Conservation (phyloP, 768 basidiomycete species). For the Lactifluus rugatus region DNA sequence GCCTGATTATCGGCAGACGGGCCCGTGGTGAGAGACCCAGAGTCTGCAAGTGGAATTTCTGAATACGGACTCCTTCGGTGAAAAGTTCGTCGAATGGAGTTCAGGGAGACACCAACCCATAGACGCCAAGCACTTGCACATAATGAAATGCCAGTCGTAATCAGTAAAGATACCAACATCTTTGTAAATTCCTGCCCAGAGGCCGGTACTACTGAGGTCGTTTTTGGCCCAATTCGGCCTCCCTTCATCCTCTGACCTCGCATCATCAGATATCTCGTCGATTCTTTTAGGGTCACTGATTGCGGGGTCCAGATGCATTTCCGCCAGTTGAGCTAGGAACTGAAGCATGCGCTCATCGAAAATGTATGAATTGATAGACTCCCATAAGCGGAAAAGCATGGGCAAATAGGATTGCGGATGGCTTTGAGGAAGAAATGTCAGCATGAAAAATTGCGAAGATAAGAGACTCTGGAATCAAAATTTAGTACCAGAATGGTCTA, state of each 20-base stretch:
- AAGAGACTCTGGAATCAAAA: slow-evolving; percentile 46
- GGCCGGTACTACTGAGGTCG: slow-evolving; percentile 30
- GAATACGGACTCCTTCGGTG: slow-evolving; percentile 8
- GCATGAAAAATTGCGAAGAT: slow-evolving; percentile 75
- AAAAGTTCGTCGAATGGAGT: neutral
- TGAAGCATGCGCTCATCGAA: slow-evolving; percentile 87
- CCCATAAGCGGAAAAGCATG: slow-evolving; percentile 80
- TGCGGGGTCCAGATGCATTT: slow-evolving; percentile 72
- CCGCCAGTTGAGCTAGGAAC: slow-evolving; percentile 66
- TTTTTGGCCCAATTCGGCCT: slow-evolving; percentile 46
- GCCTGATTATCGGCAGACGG: slow-evolving; percentile 65
- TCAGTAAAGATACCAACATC: slow-evolving; percentile 77
- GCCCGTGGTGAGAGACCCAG: slow-evolving; percentile 66
- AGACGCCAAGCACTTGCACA: slow-evolving; percentile 80
- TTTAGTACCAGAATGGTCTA: slow-evolving; percentile 5
- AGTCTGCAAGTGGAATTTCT: slow-evolving; percentile 68
- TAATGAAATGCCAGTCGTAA: slow-evolving; percentile 74
- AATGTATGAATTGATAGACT: slow-evolving; percentile 79
- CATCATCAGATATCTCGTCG: slow-evolving; percentile 60
- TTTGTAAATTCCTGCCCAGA: slow-evolving; percentile 45
- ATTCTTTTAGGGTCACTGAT: slow-evolving; percentile 66
- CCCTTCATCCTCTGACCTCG: slow-evolving; percentile 49
- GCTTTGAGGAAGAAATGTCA: slow-evolving; percentile 75
- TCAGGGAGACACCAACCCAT: slow-evolving; percentile 46
- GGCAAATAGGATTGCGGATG: slow-evolving; percentile 80